These are phyloP conservation scores for Biscogniauxia mediterranea DNA, from an alignment of 2,329 filamentous ascomycete species.

Conservation along the genomic window DNA sequence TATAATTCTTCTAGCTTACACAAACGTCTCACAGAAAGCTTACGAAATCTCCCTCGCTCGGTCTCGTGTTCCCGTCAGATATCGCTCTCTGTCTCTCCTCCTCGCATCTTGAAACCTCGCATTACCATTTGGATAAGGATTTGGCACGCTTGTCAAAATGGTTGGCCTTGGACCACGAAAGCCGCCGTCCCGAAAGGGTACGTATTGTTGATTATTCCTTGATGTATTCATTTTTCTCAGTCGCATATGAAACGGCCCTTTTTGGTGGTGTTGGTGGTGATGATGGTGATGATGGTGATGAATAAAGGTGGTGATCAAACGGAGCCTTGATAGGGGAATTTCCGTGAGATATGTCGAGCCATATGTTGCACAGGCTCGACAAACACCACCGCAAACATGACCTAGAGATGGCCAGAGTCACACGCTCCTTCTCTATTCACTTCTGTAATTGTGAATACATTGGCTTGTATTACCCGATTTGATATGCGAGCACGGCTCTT, in stretches of 20 bases:
- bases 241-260: neutral
- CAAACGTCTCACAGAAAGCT: neutral
- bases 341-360: neutral
- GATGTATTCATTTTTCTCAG: slow-evolving; percentile 3
- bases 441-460: too few species aligned
- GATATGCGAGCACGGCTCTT: too few species aligned
- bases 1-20: neutral
- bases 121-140: neutral
- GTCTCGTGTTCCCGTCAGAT: neutral
- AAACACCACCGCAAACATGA: neutral
- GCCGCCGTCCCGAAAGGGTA: slow-evolving; percentile 64
- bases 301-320: neutral
- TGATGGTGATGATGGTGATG: neutral
- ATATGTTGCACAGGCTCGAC: neutral
- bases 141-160: slow-evolving; percentile 39
- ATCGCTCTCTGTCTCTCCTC: neutral
- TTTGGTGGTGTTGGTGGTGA: too few species aligned
- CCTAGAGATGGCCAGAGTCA: neutral
- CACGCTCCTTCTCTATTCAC: too few species aligned
- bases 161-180: slow-evolving; percentile 51
- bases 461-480: too few species aligned
- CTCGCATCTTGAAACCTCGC: neutral
- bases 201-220: slow-evolving; percentile 35
- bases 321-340: neutral
- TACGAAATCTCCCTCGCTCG: neutral